Base-by-base conservation (phyloP, 2,329 filamentous ascomycete genomes). In the Colletotrichum sp. region DNA sequence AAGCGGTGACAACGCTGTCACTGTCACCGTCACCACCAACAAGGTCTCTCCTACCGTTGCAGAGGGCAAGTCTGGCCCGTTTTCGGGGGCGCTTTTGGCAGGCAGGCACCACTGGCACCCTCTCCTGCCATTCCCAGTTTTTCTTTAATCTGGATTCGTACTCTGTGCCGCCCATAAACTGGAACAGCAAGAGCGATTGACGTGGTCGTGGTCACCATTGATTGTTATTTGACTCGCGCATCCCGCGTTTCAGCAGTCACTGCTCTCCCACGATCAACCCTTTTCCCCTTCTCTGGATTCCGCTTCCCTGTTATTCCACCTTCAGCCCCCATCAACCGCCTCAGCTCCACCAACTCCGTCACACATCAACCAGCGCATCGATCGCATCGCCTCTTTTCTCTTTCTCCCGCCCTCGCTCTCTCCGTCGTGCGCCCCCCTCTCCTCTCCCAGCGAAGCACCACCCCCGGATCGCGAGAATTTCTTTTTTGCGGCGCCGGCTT, bases 211-310 rank as follows among this genome's bases (percentile, higher is more conserved):
- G 44, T 52, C 44, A 52, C 44, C n/a, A 21, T 52, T 24, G n/a
- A 52, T 52, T 52, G 30, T 30, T 75, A 71, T 69, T 75, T 75
- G 75, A 76, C 75, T 76, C 55, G 66, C 21, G 60, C 75, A 71
- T 18, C 52, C 71, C 71, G 26, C 49, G 71, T 71, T 76, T 75
- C 71, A 70, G 49, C 16, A 36, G 21, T 21, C 62, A 9, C 6
- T 49, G n/a, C 3, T 68, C 24, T 67, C 60, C 44, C 55, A 63
- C 64, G 68, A 57, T 65, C 28, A 71, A 71, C 68, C 68, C 67
- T 69, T 32, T 69, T 24, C 16, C 28, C 52, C 52, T 39, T 32
- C 39, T 12, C 62, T 36, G n/a, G 34, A 55, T 44, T 10, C 68
- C 59, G 15, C 36, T 32, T 24, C 28, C 26, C 60, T 39, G 21